Evolutionary conservation across 2,329 filamentous ascomycete species (phyloP).

Genomic region (Harringtonia lauricola): DNA sequence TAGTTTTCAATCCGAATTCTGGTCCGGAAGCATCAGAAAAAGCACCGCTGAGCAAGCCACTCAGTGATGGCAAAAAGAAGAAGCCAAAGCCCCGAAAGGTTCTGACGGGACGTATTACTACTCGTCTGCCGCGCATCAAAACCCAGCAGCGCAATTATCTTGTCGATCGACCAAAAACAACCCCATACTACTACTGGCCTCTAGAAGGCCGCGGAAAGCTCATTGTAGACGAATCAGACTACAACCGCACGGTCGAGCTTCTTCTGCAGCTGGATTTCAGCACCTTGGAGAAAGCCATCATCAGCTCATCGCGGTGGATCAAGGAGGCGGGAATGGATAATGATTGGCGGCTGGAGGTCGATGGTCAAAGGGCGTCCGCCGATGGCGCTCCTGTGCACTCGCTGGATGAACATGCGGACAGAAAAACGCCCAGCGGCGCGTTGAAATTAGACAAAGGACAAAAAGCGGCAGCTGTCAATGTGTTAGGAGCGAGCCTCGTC

Average conservation of each 20-base stretch:
- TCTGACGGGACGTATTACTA: constrained; percentile 33
- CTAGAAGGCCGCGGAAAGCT: constrained; percentile 48
- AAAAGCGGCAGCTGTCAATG: constrained; percentile 16
- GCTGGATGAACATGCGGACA: background rate
- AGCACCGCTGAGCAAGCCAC: too few relatives aligned
- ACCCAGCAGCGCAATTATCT: constrained; percentile 40
- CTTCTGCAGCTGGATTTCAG: constrained; percentile 66
- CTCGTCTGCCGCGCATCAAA: constrained; percentile 56
- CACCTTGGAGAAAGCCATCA: constrained; percentile 47
- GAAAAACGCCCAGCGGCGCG: too few relatives aligned
- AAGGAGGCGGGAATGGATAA: constrained; percentile 49
- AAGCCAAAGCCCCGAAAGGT: constrained; percentile 39
- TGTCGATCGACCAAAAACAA: constrained; percentile 36
- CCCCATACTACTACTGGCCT: constrained; percentile 57
- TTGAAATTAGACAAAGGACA: too few relatives aligned
- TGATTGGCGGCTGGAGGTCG: constrained; percentile 39
- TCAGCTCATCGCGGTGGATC: constrained; percentile 60
- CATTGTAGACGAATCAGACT: constrained; percentile 51
- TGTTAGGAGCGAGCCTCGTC: constrained; percentile 27
- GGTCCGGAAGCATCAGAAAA: background rate
- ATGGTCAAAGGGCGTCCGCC: constrained; percentile 22
- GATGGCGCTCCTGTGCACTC: background rate
- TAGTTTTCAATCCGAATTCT: constrained; percentile 57
- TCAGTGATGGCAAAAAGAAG: constrained; percentile 22
- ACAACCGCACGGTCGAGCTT: constrained; percentile 57